Conservation (phyloP, 225 moss, liverwort and hornwort genomes). For the Thuidium tamariscinum region DNA sequence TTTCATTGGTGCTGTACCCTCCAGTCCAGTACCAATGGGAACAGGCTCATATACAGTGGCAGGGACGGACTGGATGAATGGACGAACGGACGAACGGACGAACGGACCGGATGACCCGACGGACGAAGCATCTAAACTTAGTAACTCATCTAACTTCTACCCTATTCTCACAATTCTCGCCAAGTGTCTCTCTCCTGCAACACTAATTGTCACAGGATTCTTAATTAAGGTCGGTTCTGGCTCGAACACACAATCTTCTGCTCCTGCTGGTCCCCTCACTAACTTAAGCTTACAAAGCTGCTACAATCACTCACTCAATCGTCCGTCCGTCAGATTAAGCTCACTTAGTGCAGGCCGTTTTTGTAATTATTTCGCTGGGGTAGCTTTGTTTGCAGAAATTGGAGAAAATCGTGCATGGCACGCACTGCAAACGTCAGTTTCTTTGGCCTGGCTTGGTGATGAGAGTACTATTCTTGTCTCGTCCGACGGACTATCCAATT, state of each 20-base stretch:
- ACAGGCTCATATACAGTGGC: neutral
- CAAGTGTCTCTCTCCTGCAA: neutral
- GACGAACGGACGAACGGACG: neutral
- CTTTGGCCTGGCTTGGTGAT: neutral
- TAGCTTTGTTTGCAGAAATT: neutral
- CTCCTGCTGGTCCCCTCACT: neutral
- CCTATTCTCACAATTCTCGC: neutral
- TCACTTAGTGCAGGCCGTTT: no score
- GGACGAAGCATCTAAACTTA: neutral
- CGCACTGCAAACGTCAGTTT: neutral
- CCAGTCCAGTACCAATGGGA: neutral
- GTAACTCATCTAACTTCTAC: neutral
- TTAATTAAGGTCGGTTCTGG: neutral
- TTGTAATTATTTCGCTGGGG: neutral
- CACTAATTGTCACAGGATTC: neutral
- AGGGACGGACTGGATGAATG: no score
- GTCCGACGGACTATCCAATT: neutral
- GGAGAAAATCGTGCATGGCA: neutral
- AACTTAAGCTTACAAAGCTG: neutral
- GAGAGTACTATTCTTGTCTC: neutral
- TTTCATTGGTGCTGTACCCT: neutral
- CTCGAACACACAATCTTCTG: neutral
- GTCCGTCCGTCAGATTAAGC: neutral
- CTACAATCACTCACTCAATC: neutral
- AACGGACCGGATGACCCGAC: neutral